A percentile compares a stretch with the other conserved stretches of the same genome.
phyloP scores from a whole-genome alignment of 495 filamentous ascomycete species.

The Penicillium antarcticum region DNA sequence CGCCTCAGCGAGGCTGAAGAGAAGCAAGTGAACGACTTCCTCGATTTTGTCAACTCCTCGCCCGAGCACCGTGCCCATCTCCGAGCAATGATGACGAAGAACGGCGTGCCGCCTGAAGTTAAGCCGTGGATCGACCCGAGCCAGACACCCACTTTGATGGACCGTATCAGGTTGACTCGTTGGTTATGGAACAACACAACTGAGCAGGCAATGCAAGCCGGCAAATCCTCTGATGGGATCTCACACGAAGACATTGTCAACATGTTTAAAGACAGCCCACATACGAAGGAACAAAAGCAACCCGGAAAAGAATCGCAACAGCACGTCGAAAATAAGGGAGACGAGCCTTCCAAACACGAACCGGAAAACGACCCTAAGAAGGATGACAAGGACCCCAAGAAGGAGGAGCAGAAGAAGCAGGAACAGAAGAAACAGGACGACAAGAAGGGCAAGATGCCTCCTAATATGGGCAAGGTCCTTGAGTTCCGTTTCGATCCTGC shows the following conservation, averaged over 20 bases:
- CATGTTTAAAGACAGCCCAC: background rate
- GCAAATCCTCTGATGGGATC: too few relatives aligned
- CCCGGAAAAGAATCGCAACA: background rate
- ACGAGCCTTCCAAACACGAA: constrained; percentile 8
- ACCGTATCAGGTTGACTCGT: constrained; percentile 32
- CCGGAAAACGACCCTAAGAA: constrained; percentile 9
- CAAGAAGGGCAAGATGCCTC: constrained; percentile 18
- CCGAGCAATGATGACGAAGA: constrained; percentile 26
- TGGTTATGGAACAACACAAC: constrained; percentile 38
- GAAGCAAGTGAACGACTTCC: constrained; percentile 24
- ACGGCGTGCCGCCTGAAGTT: constrained; percentile 33
- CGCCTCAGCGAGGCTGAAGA: constrained; percentile 36
- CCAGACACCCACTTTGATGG: constrained; percentile 36
- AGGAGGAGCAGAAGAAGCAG: constrained; percentile 22
- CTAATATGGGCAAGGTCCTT: constrained; percentile 27
- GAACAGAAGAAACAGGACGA: constrained; percentile 33
- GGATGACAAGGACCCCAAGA: constrained; percentile 23
- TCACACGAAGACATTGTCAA: too few relatives aligned
- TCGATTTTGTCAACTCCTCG: too few relatives aligned
- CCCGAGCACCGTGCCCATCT: constrained; percentile 24
- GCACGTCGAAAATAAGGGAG: constrained; percentile 38
- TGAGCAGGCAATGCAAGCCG: constrained; percentile 26
- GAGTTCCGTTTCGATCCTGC: constrained; percentile 56
- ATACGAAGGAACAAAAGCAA: background rate
- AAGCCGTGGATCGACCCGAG: constrained; percentile 30